Conservation (phyloP, 495 filamentous ascomycete genomes). For the Penicillium atrosanguineum region DNA sequence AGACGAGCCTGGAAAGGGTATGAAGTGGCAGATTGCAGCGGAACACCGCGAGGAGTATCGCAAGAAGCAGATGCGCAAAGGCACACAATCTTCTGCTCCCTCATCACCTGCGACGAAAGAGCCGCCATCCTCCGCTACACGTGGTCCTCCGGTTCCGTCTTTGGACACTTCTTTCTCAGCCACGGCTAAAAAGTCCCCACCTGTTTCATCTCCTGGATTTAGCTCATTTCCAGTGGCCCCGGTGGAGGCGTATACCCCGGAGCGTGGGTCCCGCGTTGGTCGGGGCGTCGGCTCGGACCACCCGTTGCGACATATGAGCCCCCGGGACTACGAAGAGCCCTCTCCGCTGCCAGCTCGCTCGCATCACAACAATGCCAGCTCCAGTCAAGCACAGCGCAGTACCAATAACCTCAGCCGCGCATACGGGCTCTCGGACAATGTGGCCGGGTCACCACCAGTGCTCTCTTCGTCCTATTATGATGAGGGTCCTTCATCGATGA, state of each 20-base stretch:
- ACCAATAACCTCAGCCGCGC: constrained; percentile 51
- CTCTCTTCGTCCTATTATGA: constrained; percentile 66
- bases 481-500: constrained; percentile 57
- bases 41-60: constrained; percentile 75
- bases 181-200: constrained; percentile 52
- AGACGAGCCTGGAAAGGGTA: constrained; percentile 95
- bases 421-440: constrained; percentile 58
- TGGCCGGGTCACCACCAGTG: constrained; percentile 64
- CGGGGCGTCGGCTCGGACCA: constrained; percentile 36
- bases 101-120: constrained; percentile 48
- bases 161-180: constrained; percentile 44
- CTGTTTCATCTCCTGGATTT: constrained; percentile 44
- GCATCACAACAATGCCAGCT: constrained; percentile 35
- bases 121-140: constrained; percentile 24
- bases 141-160: constrained; percentile 29
- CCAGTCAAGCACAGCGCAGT: constrained; percentile 40
- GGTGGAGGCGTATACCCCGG: constrained; percentile 48
- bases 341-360: constrained; percentile 51
- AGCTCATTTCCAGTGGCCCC: constrained; percentile 48
- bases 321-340: constrained; percentile 53
- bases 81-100: constrained; percentile 45
- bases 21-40: constrained; percentile 93
- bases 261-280: constrained; percentile 40
- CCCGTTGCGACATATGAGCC: constrained; percentile 33
- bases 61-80: constrained; percentile 54